A percentile compares a stretch with the other conserved stretches of the same genome.
These are phyloP conservation scores for Didymella pinodella DNA, from an alignment of 2,329 filamentous ascomycete genomes.

Conservation along the genomic window DNA sequence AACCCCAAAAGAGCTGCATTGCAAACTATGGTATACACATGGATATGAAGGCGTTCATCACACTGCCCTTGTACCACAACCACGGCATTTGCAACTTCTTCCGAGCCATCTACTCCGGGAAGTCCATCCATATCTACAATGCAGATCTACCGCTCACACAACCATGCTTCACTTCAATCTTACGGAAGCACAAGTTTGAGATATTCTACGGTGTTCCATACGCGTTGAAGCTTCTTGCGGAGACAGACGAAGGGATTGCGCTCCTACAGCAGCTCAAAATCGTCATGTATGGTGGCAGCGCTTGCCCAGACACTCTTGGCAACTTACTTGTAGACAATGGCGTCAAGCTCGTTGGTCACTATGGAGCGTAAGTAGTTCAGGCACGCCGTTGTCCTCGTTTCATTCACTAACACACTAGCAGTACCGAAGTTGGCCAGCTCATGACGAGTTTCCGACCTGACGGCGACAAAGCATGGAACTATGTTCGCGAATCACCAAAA, in stretches of 20 bases:
- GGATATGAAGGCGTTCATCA: conserved; percentile 36
- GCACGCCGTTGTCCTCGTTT: background rate
- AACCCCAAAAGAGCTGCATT: conserved; percentile 57
- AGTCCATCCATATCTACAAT: conserved; percentile 39
- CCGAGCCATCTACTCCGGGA: conserved; percentile 34
- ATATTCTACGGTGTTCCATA: conserved; percentile 72
- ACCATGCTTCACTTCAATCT: conserved; percentile 26
- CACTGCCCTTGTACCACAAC: conserved; percentile 37
- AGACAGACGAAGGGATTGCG: conserved; percentile 63
- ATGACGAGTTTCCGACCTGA: conserved; percentile 66
- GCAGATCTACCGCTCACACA: conserved; percentile 35
- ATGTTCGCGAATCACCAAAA: conserved; percentile 56
- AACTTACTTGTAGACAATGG: conserved; percentile 61
- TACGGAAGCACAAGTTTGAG: conserved; percentile 52
- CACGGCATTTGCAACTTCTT: conserved; percentile 41
- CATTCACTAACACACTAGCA: conserved; percentile 32
- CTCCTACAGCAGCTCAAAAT: conserved; percentile 59
- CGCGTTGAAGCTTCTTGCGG: conserved; percentile 68
- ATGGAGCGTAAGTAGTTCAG: conserved; percentile 59
- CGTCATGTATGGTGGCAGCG: conserved; percentile 66
- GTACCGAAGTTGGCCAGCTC: conserved; percentile 69
- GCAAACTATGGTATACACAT: conserved; percentile 32
- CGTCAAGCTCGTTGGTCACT: conserved; percentile 65
- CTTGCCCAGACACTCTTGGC: conserved; percentile 67
- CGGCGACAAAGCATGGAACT: conserved; percentile 68